phyloP scores from a whole-genome alignment of 768 basidiomycete genomes.

The Lactifluus volemus region DNA sequence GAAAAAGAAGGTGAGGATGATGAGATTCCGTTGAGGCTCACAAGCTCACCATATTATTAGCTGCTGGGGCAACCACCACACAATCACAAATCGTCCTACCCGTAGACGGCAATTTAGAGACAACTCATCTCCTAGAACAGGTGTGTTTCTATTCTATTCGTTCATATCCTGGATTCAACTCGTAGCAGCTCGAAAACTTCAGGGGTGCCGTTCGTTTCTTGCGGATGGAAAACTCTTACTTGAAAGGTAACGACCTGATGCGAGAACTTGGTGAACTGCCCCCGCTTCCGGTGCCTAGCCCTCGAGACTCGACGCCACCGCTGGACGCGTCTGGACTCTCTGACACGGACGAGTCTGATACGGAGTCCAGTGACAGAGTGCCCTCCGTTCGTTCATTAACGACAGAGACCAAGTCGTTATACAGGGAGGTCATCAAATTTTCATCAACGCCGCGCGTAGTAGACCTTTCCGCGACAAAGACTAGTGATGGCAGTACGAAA shows the following conservation, averaged over 20 bases:
- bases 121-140: constrained; percentile 83
- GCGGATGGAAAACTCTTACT: constrained; percentile 87
- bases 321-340: constrained; percentile 56
- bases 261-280: constrained; percentile 72
- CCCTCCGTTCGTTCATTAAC: constrained; percentile 57
- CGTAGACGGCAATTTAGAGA: constrained; percentile 77
- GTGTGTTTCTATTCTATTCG: constrained; percentile 29
- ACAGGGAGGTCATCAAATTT: constrained; percentile 81
- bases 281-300: constrained; percentile 42
- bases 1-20: constrained; percentile 58
- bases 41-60: constrained; percentile 11
- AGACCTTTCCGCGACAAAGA: constrained; percentile 61
- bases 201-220: constrained; percentile 87
- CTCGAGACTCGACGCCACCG: constrained; percentile 53
- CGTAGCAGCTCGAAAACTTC: constrained; percentile 74
- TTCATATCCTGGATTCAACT: constrained; percentile 11
- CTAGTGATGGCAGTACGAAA: constrained; percentile 41
- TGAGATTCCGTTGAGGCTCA: neutral
- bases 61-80: constrained; percentile 41
- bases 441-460: constrained; percentile 80
- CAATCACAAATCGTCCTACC: constrained; percentile 53
- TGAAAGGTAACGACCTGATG: constrained; percentile 88
- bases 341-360: constrained; percentile 56
- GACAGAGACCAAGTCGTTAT: constrained; percentile 78
- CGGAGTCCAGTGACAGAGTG: constrained; percentile 33